Percentiles rank a stretch among this genome's conserved stretches.
These are phyloP conservation scores for Tothia fuscella DNA, from an alignment of 2,329 filamentous ascomycete genomes.

Conservation along the genomic window DNA sequence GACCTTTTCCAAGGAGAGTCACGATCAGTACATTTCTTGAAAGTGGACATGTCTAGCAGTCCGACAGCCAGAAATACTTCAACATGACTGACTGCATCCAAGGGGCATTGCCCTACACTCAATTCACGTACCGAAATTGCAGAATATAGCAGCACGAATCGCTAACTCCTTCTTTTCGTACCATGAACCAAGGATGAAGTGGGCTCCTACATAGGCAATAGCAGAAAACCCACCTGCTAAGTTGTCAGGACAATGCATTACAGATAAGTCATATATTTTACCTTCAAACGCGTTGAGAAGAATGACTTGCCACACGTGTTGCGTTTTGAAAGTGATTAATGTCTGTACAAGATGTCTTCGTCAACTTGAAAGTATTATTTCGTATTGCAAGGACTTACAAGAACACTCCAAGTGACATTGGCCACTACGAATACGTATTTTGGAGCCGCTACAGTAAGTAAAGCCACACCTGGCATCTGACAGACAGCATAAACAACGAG, in stretches of 20 bases:
- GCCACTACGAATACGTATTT: slow-evolving; percentile 33
- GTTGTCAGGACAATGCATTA: too few relatives aligned
- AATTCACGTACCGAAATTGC: too few relatives aligned
- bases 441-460: slow-evolving; percentile 26
- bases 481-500: slow-evolving; percentile 33
- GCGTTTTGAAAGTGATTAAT: slow-evolving; percentile 31
- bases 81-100: too few relatives aligned
- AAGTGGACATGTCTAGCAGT: too few relatives aligned
- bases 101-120: too few relatives aligned
- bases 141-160: slow-evolving; percentile 30
- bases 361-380: background rate
- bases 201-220: slow-evolving; percentile 32
- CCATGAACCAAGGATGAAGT: slow-evolving; percentile 35
- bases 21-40: too few relatives aligned
- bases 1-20: too few relatives aligned
- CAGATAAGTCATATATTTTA: too few relatives aligned
- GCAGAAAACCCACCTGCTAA: slow-evolving; percentile 18
- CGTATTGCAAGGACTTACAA: slow-evolving; percentile 13
- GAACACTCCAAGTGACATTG: slow-evolving; percentile 32
- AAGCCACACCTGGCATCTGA: slow-evolving; percentile 33
- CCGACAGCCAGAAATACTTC: too few relatives aligned
- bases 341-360: slow-evolving; percentile 16
- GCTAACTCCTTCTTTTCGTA: slow-evolving; percentile 33
- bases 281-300: slow-evolving; percentile 34
- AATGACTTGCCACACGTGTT: slow-evolving; percentile 33